Base-by-base conservation (phyloP, 306 rosid genomes). In the Ochetophila trinervis region DNA sequence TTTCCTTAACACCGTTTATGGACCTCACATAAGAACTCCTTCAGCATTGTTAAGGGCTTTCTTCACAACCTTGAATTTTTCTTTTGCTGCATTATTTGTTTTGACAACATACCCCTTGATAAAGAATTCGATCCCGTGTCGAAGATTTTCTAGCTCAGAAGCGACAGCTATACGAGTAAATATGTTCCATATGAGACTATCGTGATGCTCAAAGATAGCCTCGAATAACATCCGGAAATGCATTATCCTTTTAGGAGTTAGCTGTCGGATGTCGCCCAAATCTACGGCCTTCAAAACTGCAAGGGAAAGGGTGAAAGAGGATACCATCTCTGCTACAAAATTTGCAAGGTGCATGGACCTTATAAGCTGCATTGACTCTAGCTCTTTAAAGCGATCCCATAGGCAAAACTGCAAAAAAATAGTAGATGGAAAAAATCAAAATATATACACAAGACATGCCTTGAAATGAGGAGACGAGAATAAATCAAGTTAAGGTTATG, bases 301-400 rank as follows among this genome's bases (percentile, higher is more conserved):
- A 3, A 89, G 84, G 44, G 97, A 86, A 62, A 93, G 90, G n/a
- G 86, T 84, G 79, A 86, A 93, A 32, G 90, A 76, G 52, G 85
- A 73, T 60, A 88, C 73, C 97, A 87, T 87, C 85, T 93, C 96
- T 0, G 89, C 98, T 23, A 83, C 84, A 63, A 93, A 86, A 79
- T 78, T 93, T 14, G 97, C 96, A 0, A 93, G 87, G 73, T 86
- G 87, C 91, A 83, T 82, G 60, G 97, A 93, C 22, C 91, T 81
- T 74, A 72, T 64, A 30, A 89, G 90, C 51, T 69, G 64, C 94
- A 86, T 89, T 16, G 95, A 77, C 66, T 93, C 97, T 69, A 93
- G 62, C 72, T 86, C 89, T 86, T 87, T 93, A 67, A 85, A 83
- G 62, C 84, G 89, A 71, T 93, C 98, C 98, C 98, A 89, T 24